Conservation (phyloP, 495 filamentous ascomycete species). For the Xylaria scruposa region DNA sequence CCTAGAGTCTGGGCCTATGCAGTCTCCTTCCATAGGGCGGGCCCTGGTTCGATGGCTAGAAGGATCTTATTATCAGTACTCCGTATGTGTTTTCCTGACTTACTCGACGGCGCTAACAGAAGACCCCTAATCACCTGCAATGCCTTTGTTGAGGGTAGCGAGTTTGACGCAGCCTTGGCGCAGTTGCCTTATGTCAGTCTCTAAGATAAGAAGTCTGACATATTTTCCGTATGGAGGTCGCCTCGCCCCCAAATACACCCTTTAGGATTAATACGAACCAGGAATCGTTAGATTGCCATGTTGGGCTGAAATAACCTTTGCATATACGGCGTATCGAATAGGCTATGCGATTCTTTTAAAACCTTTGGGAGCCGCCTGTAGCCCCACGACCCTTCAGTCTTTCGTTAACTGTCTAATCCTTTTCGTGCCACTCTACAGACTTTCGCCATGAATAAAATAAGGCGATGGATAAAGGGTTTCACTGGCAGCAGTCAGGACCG, state of each 20-base stretch:
- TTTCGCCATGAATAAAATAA: constrained; percentile 14
- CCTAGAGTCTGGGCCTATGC: constrained; percentile 1
- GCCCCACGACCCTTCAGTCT: constrained; percentile 6
- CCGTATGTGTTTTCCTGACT: not conserved
- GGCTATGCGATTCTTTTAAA: constrained; percentile 14
- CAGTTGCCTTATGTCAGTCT: not conserved
- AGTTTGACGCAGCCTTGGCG: no score
- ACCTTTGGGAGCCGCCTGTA: constrained; percentile 2
- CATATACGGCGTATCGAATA: constrained; percentile 1
- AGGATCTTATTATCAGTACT: not conserved
- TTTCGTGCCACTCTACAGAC: constrained; percentile 1
- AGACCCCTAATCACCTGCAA: not conserved
- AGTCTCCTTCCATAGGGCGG: constrained; percentile 1
- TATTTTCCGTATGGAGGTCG: not conserved
- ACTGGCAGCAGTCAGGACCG: constrained; percentile 10
- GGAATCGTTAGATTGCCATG: constrained; percentile 13
- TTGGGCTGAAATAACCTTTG: constrained; percentile 6
- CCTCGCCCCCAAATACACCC: constrained; percentile 4
- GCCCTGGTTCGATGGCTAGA: not conserved
- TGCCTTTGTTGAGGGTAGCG: no score
- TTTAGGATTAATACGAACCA: constrained; percentile 4
- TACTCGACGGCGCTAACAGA: not conserved
- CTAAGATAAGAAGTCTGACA: constrained; percentile 8
- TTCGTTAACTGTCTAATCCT: constrained; percentile 14
- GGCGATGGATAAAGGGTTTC: constrained; percentile 18